Evolutionary conservation across 768 basidiomycete genomes (phyloP).

Genomic region (Termitomyces sp.): DNA sequence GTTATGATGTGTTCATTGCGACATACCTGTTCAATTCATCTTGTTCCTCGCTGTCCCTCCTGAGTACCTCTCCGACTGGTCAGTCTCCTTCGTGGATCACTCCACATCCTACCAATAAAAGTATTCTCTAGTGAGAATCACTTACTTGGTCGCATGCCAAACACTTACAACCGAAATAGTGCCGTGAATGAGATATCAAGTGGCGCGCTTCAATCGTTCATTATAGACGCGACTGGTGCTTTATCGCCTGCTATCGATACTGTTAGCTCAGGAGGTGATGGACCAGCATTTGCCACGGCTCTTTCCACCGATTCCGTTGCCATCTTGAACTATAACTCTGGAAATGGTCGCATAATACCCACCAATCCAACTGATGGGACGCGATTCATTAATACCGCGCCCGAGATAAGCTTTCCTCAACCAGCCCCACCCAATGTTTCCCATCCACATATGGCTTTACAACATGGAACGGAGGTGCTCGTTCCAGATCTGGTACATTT

Average conservation of each 20-base stretch:
- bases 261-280: conserved; percentile 42
- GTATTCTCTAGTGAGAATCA: conserved; percentile 53
- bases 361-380: conserved; percentile 31
- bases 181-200: conserved; percentile 51
- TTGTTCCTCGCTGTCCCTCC: conserved; percentile 39
- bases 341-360: conserved; percentile 50
- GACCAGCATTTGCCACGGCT: conserved; percentile 46
- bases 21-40: conserved; percentile 59
- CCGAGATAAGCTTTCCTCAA: conserved; percentile 49
- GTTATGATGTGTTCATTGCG: conserved; percentile 56
- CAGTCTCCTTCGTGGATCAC: conserved; percentile 58
- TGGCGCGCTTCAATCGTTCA: conserved; percentile 56
- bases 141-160: not conserved
- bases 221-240: conserved; percentile 36
- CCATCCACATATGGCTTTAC: conserved; percentile 59
- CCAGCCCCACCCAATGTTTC: conserved; percentile 34
- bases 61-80: conserved; percentile 45
- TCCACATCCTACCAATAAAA: conserved; percentile 48
- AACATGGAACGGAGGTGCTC: conserved; percentile 48
- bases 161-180: conserved; percentile 25
- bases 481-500: conserved; percentile 51
- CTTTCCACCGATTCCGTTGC: conserved; percentile 56
- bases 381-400: conserved; percentile 28
- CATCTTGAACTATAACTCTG: conserved; percentile 52
- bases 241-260: conserved; percentile 42